Percentiles rank a stretch among this genome's conserved stretches.
These are phyloP conservation scores for Geotrichum klebahnii DNA, from an alignment of 1,139 yeast genomes.

Conservation along the genomic window DNA sequence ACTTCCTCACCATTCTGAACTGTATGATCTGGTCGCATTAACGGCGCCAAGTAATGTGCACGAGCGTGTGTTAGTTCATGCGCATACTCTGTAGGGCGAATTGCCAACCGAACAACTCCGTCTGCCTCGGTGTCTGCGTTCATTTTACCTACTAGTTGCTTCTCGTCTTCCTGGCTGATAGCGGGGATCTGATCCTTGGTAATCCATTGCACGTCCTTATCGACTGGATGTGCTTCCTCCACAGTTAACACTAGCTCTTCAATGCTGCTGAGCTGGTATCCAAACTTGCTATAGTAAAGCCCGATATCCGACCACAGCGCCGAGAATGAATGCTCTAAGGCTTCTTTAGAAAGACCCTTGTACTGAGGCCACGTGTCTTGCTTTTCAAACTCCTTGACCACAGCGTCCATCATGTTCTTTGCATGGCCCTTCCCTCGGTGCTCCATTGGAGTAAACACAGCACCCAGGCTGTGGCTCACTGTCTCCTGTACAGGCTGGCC, in stretches of 20 bases:
- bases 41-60: conserved; percentile 40
- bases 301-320: conserved; percentile 72
- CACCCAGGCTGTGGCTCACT: conserved; percentile 56
- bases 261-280: conserved; percentile 45
- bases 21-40: conserved; percentile 16
- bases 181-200: conserved; percentile 35
- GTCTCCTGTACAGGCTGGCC: conserved; percentile 34
- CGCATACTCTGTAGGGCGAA: conserved; percentile 41
- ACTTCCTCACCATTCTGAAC: conserved; percentile 10
- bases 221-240: conserved; percentile 22
- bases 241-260: conserved; percentile 26
- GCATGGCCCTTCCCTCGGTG: conserved; percentile 67
- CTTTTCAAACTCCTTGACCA: conserved; percentile 43
- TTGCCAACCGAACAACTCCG: conserved; percentile 35
- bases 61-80: conserved; percentile 46
- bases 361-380: conserved; percentile 29
- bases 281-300: conserved; percentile 56
- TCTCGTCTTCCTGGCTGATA: conserved; percentile 29
- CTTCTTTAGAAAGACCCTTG: conserved; percentile 37
- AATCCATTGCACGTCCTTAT: conserved; percentile 32
- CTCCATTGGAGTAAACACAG: conserved; percentile 57
- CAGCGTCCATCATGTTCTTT: conserved; percentile 47
- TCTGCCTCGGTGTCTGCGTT: conserved; percentile 35
- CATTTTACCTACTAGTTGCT: conserved; percentile 32
- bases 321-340: conserved; percentile 41